A percentile compares a stretch with the other conserved stretches of the same genome.
Evolutionary conservation across 331 rosid species (phyloP).

Genomic region (Spiraea crenata): DNA sequence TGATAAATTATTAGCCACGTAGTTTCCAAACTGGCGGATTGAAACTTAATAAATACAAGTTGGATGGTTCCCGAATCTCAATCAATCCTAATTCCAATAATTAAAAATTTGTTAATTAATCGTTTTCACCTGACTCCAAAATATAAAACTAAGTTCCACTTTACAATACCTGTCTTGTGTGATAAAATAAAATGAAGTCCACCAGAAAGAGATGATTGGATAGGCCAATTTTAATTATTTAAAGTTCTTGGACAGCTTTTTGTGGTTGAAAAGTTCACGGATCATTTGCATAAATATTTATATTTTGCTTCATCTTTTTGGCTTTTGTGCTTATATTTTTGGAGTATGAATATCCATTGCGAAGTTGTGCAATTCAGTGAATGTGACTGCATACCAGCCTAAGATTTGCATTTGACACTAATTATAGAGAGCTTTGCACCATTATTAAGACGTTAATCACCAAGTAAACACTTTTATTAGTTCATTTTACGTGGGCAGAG

Average conservation of each 20-base stretch:
- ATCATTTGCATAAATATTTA: neutral
- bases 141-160: conserved; percentile 3
- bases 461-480: too few relatives aligned
- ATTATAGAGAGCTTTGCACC: too few relatives aligned
- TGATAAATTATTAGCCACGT: neutral
- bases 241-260: neutral
- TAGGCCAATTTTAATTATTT: neutral
- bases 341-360: too few relatives aligned
- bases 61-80: conserved; percentile 35
- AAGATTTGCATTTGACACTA: neutral
- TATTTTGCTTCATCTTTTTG: neutral
- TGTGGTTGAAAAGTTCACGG: neutral
- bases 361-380: neutral
- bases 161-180: neutral
- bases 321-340: neutral
- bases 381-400: neutral
- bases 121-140: conserved; percentile 19
- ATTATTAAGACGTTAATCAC: too few relatives aligned
- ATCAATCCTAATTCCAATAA: conserved; percentile 29
- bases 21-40: neutral
- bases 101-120: conserved; percentile 11
- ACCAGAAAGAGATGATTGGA: neutral
- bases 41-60: conserved; percentile 33
- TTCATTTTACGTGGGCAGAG: too few relatives aligned
- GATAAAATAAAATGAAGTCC: neutral